A percentile compares a stretch with the other conserved stretches of the same genome.
Conservation (phyloP, 2,329 filamentous ascomycete genomes). For the Curvularia verruculosa region DNA sequence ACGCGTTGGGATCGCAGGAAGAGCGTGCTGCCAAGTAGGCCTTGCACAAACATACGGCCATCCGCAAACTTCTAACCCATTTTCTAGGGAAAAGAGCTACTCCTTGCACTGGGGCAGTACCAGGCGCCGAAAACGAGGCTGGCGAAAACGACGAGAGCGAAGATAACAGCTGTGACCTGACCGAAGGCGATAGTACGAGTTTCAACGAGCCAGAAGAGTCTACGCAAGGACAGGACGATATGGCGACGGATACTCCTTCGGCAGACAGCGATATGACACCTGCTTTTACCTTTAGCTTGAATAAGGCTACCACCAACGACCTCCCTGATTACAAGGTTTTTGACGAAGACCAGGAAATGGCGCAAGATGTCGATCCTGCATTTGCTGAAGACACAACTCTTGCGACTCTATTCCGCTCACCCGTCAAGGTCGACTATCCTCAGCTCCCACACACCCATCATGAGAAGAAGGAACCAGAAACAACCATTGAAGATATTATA, state of each 20-base stretch:
- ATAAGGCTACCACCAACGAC: not conserved
- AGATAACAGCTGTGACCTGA: conserved; percentile 10
- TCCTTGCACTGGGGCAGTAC: not conserved
- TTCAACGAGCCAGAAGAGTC: conserved; percentile 15
- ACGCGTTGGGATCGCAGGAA: conserved; percentile 48
- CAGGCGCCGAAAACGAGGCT: conserved; percentile 7
- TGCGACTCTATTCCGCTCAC: conserved; percentile 31
- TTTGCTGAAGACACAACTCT: conserved; percentile 28
- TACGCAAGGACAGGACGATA: not conserved
- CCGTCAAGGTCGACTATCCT: conserved; percentile 30
- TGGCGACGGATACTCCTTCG: not conserved
- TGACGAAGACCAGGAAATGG: conserved; percentile 5
- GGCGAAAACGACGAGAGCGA: conserved; percentile 20
- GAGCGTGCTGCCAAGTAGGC: conserved; percentile 44
- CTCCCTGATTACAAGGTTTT: conserved; percentile 15
- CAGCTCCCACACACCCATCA: conserved; percentile 17
- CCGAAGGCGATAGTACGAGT: conserved; percentile 23
- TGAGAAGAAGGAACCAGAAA: not conserved
- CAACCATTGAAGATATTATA: not conserved
- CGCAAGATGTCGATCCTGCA: conserved; percentile 2
- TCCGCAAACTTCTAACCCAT: conserved; percentile 16
- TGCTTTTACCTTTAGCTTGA: not conserved
- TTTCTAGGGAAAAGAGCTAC: conserved; percentile 36
- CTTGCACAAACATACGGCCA: not conserved
- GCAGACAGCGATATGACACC: not conserved